Percentiles rank a stretch among this genome's conserved stretches.
phyloP scores from a whole-genome alignment of 768 basidiomycete species.

The Hericium coralloides region DNA sequence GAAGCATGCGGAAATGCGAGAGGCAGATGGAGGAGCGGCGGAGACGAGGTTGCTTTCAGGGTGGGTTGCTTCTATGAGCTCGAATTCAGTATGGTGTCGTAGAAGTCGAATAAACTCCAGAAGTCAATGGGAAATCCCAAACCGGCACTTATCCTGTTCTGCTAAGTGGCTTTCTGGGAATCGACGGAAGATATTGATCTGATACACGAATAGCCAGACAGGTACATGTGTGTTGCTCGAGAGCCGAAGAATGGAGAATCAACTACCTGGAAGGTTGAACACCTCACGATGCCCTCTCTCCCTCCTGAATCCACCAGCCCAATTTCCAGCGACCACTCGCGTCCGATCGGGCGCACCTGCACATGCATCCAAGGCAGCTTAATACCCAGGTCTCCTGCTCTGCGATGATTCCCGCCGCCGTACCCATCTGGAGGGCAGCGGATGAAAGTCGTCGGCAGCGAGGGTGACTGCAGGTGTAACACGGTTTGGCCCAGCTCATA shows the following conservation, averaged over 20 bases:
- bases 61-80: background rate
- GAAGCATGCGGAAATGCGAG: constrained; percentile 51
- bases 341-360: constrained; percentile 59
- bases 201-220: too few relatives aligned
- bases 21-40: constrained; percentile 63
- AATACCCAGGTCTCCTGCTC: constrained; percentile 37
- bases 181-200: too few relatives aligned
- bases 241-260: constrained; percentile 4
- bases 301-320: constrained; percentile 60
- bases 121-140: too few relatives aligned
- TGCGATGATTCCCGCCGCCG: constrained; percentile 3
- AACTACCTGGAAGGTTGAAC: constrained; percentile 75
- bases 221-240: background rate
- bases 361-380: constrained; percentile 69
- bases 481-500: constrained; percentile 52
- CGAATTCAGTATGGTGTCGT: too few relatives aligned
- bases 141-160: too few relatives aligned
- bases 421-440: constrained; percentile 40
- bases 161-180: too few relatives aligned
- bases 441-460: constrained; percentile 57
- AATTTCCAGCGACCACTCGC: constrained; percentile 69
- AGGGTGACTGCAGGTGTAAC: constrained; percentile 74
- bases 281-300: constrained; percentile 49
- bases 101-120: too few relatives aligned
- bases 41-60: constrained; percentile 18